Evolutionary conservation across 345 rosid species (phyloP).

Genomic region (Syzygium aromaticum): DNA sequence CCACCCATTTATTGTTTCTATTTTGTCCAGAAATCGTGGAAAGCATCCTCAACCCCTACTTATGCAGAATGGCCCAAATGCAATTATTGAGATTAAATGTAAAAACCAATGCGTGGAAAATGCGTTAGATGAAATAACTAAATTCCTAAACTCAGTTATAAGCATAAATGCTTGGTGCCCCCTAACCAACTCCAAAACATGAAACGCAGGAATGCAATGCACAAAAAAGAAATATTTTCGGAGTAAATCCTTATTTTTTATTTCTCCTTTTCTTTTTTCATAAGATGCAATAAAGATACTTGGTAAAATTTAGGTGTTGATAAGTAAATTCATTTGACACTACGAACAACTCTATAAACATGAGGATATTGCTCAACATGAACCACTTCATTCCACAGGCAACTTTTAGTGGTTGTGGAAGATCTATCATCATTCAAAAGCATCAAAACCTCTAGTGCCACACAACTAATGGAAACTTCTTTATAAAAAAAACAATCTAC

Average conservation of each 20-base stretch:
- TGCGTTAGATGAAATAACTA: not conserved
- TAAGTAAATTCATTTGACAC: not conserved
- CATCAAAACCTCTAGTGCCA: not conserved
- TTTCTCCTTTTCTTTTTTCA: not conserved
- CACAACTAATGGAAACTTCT: not conserved
- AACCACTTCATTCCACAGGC: not conserved
- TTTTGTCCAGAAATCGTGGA: not conserved
- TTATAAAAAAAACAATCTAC: not conserved
- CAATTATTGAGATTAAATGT: not conserved
- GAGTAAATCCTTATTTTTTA: not conserved
- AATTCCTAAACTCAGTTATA: not conserved
- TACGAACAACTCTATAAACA: not conserved
- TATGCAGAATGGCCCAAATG: not conserved
- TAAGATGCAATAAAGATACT: not conserved
- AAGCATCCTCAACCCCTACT: not conserved
- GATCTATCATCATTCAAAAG: not conserved
- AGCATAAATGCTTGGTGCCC: too few relatives aligned
- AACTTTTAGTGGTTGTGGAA: not conserved
- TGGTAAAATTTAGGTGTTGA: not conserved
- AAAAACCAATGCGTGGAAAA: not conserved
- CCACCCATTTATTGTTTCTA: not conserved
- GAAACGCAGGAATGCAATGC: not conserved
- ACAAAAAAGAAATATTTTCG: not conserved
- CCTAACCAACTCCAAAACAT: not conserved
- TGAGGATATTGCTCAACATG: not conserved